phyloP scores from a whole-genome alignment of 129 eudicot species.

The Apium graveolens region DNA sequence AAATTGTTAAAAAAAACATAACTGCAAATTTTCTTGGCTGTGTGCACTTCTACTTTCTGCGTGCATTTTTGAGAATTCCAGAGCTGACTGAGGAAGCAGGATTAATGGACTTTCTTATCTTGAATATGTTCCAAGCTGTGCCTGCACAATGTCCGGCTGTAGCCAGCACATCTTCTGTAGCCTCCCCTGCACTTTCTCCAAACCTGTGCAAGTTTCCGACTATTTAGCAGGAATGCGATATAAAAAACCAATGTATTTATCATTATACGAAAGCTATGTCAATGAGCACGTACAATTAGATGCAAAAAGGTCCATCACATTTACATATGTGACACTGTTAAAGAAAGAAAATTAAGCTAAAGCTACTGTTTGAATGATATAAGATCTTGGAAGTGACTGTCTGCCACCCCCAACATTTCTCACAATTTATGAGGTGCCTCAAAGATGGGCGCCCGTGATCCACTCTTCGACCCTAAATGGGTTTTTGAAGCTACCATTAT shows the following conservation, averaged over 20 bases:
- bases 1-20: too few relatives aligned
- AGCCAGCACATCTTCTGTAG: constrained; percentile 72
- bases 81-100: constrained; percentile 50
- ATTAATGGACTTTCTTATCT: constrained; percentile 68
- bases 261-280: too few relatives aligned
- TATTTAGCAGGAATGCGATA: not conserved
- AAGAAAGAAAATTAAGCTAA: too few relatives aligned
- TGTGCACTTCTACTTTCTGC: constrained; percentile 21
- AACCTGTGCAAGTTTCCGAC: constrained; percentile 30
- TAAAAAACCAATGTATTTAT: not conserved
- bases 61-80: constrained; percentile 37
- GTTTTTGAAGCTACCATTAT: too few relatives aligned
- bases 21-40: not conserved
- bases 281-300: not conserved
- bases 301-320: too few relatives aligned
- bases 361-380: too few relatives aligned
- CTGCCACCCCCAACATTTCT: too few relatives aligned
- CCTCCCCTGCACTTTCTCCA: constrained; percentile 93
- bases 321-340: too few relatives aligned
- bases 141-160: constrained; percentile 87
- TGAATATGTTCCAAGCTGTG: constrained; percentile 79
- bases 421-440: too few relatives aligned
- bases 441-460: too few relatives aligned
- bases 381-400: too few relatives aligned
- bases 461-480: too few relatives aligned